A percentile compares a stretch with the other conserved stretches of the same genome.
Evolutionary conservation across 352 stramenopile genomes (phyloP).

Genomic region (Phytophthora tubulina): DNA sequence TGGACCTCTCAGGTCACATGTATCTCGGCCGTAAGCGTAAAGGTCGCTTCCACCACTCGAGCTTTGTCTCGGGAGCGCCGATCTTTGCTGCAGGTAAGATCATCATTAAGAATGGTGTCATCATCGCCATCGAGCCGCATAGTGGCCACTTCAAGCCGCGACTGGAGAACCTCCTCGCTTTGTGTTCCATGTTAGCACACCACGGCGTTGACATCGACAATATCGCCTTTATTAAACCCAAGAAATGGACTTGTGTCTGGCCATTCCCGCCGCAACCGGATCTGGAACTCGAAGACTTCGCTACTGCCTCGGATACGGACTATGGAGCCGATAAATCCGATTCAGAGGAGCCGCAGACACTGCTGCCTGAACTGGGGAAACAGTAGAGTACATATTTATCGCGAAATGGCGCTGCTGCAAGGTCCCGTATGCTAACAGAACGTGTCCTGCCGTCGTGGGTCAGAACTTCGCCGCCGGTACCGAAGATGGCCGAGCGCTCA

Average conservation of each 20-base stretch:
- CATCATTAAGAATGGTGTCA: conserved; percentile 63
- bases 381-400: conserved; percentile 41
- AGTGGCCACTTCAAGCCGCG: conserved; percentile 81
- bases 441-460: conserved; percentile 55
- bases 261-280: conserved; percentile 53
- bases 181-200: conserved; percentile 51
- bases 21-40: conserved; percentile 82
- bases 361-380: conserved; percentile 19
- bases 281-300: conserved; percentile 55
- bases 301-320: conserved; percentile 52
- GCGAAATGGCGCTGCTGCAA: neutral
- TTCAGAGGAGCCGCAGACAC: conserved; percentile 39
- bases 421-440: conserved; percentile 42
- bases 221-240: conserved; percentile 71
- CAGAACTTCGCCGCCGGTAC: conserved; percentile 62
- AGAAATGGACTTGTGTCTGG: conserved; percentile 76
- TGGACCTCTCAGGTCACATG: conserved; percentile 52
- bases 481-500: conserved; percentile 51
- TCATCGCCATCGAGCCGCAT: conserved; percentile 75
- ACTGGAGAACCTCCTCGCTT: conserved; percentile 53
- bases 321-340: conserved; percentile 54
- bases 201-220: conserved; percentile 51
- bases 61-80: conserved; percentile 70
- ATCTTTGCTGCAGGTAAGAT: conserved; percentile 77
- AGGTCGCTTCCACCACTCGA: conserved; percentile 81